Percentiles rank a stretch among this genome's conserved stretches.
Evolutionary conservation across 169 alveolate genomes (phyloP).

Genomic region (Eimeria acervulina): DNA sequence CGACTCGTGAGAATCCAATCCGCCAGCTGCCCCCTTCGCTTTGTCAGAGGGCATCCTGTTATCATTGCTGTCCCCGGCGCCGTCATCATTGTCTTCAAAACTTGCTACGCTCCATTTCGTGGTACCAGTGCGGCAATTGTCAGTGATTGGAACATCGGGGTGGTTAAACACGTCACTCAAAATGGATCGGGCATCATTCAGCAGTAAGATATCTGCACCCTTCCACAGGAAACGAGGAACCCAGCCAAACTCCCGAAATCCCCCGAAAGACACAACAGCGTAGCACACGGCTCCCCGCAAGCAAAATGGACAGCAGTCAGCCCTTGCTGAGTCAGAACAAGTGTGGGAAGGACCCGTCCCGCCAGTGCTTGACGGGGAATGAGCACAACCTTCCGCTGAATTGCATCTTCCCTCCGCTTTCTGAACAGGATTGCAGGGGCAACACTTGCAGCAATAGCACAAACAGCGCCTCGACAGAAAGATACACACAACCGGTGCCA

Average conservation of each 20-base stretch:
- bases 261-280: slow-evolving; percentile 62
- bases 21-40: background rate
- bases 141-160: background rate
- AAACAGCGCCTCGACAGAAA: slow-evolving; percentile 28
- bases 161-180: slow-evolving; percentile 8
- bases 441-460: slow-evolving; percentile 69
- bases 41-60: background rate
- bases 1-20: background rate
- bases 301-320: slow-evolving; percentile 32
- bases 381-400: background rate
- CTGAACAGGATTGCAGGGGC: slow-evolving; percentile 52
- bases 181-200: slow-evolving; percentile 67
- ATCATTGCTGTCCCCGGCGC: background rate
- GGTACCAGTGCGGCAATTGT: background rate
- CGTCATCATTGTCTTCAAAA: background rate
- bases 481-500: slow-evolving; percentile 40
- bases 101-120: background rate
- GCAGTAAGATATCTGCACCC: background rate
- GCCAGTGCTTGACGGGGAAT: background rate
- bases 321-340: background rate
- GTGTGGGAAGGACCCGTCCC: background rate
- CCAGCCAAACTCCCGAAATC: slow-evolving; percentile 63
- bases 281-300: slow-evolving; percentile 63
- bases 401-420: background rate
- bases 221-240: slow-evolving; percentile 73